Evolutionary conservation across 148 eudicot genomes (phyloP), one percentile per base, ranked within the genome.

Genomic region (Linanthus parryae): DNA sequence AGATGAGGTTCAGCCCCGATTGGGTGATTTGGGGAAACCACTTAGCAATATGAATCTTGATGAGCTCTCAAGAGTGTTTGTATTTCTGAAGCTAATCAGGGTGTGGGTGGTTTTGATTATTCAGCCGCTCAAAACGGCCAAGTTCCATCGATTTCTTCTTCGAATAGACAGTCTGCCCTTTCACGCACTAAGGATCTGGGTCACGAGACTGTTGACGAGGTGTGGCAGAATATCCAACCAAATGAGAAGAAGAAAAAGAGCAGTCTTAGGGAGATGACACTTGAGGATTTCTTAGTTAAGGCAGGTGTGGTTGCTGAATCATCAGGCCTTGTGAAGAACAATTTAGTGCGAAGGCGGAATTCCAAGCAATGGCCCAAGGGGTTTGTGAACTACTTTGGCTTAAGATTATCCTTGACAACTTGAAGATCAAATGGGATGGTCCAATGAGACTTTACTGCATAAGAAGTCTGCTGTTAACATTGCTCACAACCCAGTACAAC

Each of bases 21-120:
- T 92, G 58, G 99, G 90, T n/a, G 84, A 88, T 74, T 67, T 82
- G 59, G 96, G 99, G 57, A 92, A 92, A 48, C 99, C 99, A 17
- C 65, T 92, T 9, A 73, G 73, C 37, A 92, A 83, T 50, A 88
- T 92, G 99, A 92, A 92, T 67, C 85, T 92, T 47, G 94, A 88
- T 51, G 99, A 92, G 72, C 82, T 92, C 73, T 88, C 3, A 88
- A 80, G 70, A 84, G 63, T 50, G 75, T 92, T 19, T 84, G 85
- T 69, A 66, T 73, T 27, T 90, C 66, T 26, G 96, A 92, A 71
- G 67, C 74, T 59, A 72, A 59, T 51, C 75, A 73, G 30, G 78
- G 43, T 38, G 33, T 37, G 44, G 64, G 58, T 17, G 31, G 57
- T 35, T 63, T 41, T 40, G 69, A 73, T 63, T 54, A 25, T 56